Base-by-base conservation (phyloP, 495 filamentous ascomycete species). In the Astrocystis sublimbata region DNA sequence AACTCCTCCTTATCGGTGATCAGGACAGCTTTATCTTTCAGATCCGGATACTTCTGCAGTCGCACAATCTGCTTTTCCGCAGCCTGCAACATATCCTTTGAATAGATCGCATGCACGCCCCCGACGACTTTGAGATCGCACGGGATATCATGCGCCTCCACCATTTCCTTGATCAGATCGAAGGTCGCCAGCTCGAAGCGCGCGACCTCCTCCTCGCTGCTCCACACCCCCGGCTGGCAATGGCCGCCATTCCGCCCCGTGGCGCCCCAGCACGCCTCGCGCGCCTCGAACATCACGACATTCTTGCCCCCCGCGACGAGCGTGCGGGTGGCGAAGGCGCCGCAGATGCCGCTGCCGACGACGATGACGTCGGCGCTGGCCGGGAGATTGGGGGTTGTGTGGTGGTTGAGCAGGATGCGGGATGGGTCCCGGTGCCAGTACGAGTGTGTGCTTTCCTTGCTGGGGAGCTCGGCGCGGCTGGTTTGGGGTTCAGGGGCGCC, bases 241-340 rank as follows among this genome's bases (percentile, higher is more conserved):
- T 92, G 89, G 6, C 89, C 89, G 47, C 89, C 89, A 69, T 92
- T 92, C 77, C 90, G 76, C 0, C 91, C 91, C 0, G 91, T 93
- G 10, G 91, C 91, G 7, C 91, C 91, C 75, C 81, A 90, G 66
- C 88, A 92, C 3, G 86, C 84, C 70, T 89, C 85, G 41, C 90
- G 78, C 5, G 90, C 90, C 73, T 96, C 91, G 1, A 96, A 76
- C 80, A 93, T 86, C 4, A 90, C 78, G 0, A 92, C 73, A 5
- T 71, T 79, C 54, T 47, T 4, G 2, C 58, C 58, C 8, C 47
- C 58, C 3, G 58, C 58, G 2, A 53, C 38, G 6, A 96, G 71
- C 30, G 85, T 86, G 6, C 81, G 74, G 2, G 89, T 87, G 1
- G 86, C 85, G 28, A 83, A 85, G 4, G 84, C 74, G 2, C 88